Conservation (phyloP, 2,329 filamentous ascomycete species). For the Colletotrichum lupini region DNA sequence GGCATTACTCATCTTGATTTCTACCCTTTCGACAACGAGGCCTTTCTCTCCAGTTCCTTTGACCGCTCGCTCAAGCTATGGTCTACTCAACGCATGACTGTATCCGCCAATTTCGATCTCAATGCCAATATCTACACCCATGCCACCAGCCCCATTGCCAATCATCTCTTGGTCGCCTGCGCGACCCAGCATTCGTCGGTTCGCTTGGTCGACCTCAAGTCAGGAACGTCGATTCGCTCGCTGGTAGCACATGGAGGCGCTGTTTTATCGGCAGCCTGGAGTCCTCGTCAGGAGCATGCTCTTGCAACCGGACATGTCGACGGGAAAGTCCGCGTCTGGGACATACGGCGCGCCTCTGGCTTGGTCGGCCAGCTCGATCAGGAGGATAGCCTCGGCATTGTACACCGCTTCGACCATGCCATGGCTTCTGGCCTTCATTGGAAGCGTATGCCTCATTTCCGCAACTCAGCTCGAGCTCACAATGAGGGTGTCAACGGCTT, state of each 20-base stretch:
- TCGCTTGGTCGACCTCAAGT: constrained; percentile 86
- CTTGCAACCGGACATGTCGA: constrained; percentile 88
- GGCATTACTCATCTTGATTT: constrained; percentile 82
- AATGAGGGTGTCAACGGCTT: constrained; percentile 86
- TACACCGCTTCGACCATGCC: constrained; percentile 52
- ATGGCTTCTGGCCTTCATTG: constrained; percentile 44
- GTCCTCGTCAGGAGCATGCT: constrained; percentile 80
- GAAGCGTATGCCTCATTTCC: constrained; percentile 51
- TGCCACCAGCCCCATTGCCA: constrained; percentile 77
- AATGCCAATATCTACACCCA: constrained; percentile 80
- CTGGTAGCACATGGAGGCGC: constrained; percentile 76
- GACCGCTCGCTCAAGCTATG: constrained; percentile 83
- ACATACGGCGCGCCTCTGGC: constrained; percentile 82
- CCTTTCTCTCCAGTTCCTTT: constrained; percentile 82
- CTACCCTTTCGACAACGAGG: constrained; percentile 80
- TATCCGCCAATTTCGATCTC: constrained; percentile 76
- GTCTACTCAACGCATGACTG: constrained; percentile 69
- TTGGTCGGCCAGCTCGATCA: constrained; percentile 83
- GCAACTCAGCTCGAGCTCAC: constrained; percentile 74
- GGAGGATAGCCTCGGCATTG: constrained; percentile 81
- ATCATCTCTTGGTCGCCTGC: constrained; percentile 84
- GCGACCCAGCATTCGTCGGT: constrained; percentile 88
- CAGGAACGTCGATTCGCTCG: constrained; percentile 79
- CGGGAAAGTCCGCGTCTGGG: constrained; percentile 86
- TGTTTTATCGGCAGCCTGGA: constrained; percentile 81